Conservation (phyloP, 768 basidiomycete species). For the Russula lepida region DNA sequence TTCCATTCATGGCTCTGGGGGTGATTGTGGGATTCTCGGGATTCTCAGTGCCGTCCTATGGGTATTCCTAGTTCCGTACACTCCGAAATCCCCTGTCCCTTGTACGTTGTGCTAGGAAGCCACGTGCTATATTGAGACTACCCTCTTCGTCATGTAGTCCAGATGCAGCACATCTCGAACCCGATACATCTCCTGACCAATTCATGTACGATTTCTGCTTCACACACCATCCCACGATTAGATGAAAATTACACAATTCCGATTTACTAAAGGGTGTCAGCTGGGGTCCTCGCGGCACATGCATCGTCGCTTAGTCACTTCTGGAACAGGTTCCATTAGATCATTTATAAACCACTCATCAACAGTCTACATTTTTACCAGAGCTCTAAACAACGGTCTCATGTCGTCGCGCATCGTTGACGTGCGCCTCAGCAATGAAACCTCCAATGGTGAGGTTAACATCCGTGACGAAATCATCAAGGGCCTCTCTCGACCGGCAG, state of each 20-base stretch:
- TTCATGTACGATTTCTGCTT: background rate
- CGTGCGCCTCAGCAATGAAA: constrained; percentile 34
- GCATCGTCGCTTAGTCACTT: background rate
- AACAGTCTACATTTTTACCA: background rate
- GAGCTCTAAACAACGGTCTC: background rate
- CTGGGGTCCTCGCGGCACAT: background rate
- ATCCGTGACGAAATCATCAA: constrained; percentile 40
- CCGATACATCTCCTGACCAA: background rate
- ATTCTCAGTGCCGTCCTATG: background rate
- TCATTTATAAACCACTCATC: constrained; percentile 2
- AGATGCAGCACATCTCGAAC: background rate
- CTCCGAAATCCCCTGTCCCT: background rate
- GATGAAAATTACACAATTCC: background rate
- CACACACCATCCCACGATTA: background rate
- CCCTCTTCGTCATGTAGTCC: constrained; percentile 11
- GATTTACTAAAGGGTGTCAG: background rate
- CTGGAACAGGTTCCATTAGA: background rate
- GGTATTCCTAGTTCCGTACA: background rate
- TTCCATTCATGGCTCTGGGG: constrained; percentile 1
- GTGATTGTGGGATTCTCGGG: background rate
- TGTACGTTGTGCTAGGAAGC: background rate
- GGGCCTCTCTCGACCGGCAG: constrained; percentile 47
- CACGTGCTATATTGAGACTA: background rate
- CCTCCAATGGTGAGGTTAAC: constrained; percentile 26
- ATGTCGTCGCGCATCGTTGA: constrained; percentile 39